These are phyloP conservation scores for Euphorbia lathyris DNA, from an alignment of 345 rosid species.

Conservation along the genomic window DNA sequence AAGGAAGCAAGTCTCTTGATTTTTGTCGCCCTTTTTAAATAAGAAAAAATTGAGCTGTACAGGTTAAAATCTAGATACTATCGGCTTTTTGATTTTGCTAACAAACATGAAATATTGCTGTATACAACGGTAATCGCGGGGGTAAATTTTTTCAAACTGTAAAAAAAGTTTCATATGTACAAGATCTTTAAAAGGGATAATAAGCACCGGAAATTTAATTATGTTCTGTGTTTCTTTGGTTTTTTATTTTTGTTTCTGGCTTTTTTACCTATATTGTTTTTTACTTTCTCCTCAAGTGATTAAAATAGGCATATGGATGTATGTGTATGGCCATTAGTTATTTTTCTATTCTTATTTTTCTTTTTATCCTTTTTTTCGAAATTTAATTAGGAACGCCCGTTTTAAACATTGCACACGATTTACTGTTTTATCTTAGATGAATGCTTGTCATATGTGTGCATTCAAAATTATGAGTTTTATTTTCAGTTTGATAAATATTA, in stretches of 20 bases:
- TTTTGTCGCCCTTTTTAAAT: neutral
- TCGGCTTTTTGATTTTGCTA: too few relatives aligned
- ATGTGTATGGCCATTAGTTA: neutral
- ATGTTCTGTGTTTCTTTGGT: neutral
- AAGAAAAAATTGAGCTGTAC: neutral
- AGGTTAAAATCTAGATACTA: too few relatives aligned
- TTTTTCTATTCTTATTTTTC: neutral
- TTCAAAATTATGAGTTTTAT: too few relatives aligned
- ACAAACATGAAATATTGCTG: neutral
- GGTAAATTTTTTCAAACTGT: neutral
- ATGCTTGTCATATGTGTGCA: too few relatives aligned
- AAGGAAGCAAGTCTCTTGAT: neutral
- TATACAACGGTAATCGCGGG: neutral
- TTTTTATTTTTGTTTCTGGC: neutral
- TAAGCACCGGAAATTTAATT: too few relatives aligned
- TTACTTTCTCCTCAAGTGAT: neutral
- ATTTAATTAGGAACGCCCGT: neutral
- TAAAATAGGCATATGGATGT: neutral
- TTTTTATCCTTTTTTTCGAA: neutral
- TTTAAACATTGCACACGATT: too few relatives aligned
- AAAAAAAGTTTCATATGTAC: neutral
- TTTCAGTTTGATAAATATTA: too few relatives aligned
- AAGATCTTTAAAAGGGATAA: too few relatives aligned
- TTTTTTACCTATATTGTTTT: neutral
- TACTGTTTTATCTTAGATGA: too few relatives aligned